Base-by-base conservation (phyloP, 2,329 filamentous ascomycete species). In the Xylaria sp. region DNA sequence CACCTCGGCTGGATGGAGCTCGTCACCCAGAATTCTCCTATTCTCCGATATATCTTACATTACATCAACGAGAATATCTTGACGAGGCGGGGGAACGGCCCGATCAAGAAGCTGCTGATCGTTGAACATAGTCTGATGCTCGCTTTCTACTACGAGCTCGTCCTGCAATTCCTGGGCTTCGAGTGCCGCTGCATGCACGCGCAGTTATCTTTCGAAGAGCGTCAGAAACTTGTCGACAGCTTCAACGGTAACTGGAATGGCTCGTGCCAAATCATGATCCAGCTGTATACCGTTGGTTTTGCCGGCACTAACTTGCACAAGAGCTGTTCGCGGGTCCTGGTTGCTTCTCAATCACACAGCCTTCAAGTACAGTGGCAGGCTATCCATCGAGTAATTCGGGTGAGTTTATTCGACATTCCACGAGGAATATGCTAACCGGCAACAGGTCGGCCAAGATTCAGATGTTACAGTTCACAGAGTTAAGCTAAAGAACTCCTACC, bases 111-210 rank as follows among this genome's bases (percentile, higher is more conserved):
- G 61, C 68, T 78, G 1, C 50, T 78, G 3, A 77, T 78, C 19
- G 70, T 73, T 1, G 76, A 78, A 50, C 57, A 71, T 4, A 73
- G 67, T 7, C 65, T 70, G 0, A 74, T 76, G n/a, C 17, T 77
- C 1, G 76, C 76, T 6, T 78, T 73, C n/a, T 78, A 74, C 64
- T 77, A 77, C 63, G 76, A 78, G 51, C 64, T 75, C 2, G 73
- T 75, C 1, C 24, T 78, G 14, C 74, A 77, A 24, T 74, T 78
- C 47, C 64, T 77, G 5, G 74, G 76, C 1, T 67, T 78, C 34
- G 67, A 76, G 17, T 77, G 75, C 51, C 72, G 72, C 0, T 71
- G 69, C 14, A 63, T 78, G 21, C 76, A 78, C 42, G 65, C 75
- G 0, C 70, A 70, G 0, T 36, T 78, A 17, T 61, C 64, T 5